A percentile compares a stretch with the other conserved stretches of the same genome.
phyloP scores from a whole-genome alignment of 768 basidiomycete species.

The Exidia glandulosa region DNA sequence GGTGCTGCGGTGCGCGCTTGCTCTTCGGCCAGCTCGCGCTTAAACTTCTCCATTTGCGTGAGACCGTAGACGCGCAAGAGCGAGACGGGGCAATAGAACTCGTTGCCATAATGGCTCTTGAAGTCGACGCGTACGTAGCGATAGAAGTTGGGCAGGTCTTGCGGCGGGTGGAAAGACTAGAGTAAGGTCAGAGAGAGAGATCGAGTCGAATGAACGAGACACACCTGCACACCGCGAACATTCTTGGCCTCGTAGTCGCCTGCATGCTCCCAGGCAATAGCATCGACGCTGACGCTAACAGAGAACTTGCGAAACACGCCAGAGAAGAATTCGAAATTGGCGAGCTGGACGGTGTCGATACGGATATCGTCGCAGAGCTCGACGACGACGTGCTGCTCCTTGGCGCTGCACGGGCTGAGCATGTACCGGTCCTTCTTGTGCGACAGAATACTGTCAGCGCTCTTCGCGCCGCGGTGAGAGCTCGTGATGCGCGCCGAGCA shows the following conservation, averaged over 20 bases:
- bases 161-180: conserved; percentile 70
- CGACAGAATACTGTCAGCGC: conserved; percentile 71
- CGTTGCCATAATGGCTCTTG: conserved; percentile 82
- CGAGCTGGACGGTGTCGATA: conserved; percentile 91
- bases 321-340: conserved; percentile 97
- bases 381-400: conserved; percentile 73
- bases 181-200: background rate
- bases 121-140: conserved; percentile 93
- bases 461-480: conserved; percentile 72
- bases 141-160: conserved; percentile 72
- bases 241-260: conserved; percentile 81
- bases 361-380: conserved; percentile 97
- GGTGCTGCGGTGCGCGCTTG: background rate
- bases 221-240: conserved; percentile 79
- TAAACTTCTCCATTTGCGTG: conserved; percentile 93
- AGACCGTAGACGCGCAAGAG: conserved; percentile 89
- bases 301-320: conserved; percentile 88
- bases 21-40: conserved; percentile 76
- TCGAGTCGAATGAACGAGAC: conserved; percentile 13
- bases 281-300: conserved; percentile 49
- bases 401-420: conserved; percentile 77
- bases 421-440: conserved; percentile 91
- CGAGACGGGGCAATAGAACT: conserved; percentile 93
- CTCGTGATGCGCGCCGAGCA: conserved; percentile 89
- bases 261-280: conserved; percentile 63